Base-by-base conservation (phyloP, 306 rosid genomes). In the Psophocarpus tetragonolobus region DNA sequence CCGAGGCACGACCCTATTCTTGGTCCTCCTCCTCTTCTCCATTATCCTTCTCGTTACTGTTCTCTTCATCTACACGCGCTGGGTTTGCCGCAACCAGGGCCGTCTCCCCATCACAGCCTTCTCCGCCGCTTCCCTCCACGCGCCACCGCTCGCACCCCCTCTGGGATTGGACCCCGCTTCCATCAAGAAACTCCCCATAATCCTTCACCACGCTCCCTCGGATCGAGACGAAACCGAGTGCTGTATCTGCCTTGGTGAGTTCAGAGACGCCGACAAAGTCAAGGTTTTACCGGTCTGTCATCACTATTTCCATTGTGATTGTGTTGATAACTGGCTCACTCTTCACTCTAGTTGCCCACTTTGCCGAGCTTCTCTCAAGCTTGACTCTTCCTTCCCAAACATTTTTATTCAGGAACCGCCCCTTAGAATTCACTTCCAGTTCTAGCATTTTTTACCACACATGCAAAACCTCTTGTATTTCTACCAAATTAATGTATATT, bases 321-420 rank as follows among this genome's bases (percentile, higher is more conserved):
- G 98, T 61, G 92, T 95, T 6, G 98, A 92, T 30, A 77, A 23
- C 74, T 95, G 98, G 98, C 86, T 95, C 7, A 51, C 33, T 32
- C 76, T 75, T 21, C 95, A 87, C 20, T 88, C 97, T 15, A 95
- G 86, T 58, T 95, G 98, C 71, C 98, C 98, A 15, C 85, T 95
- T 4, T 95, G 98, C 41, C 87, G 98, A 20, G 83, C 86, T 56
- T 91, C 97, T 50, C 92, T 91, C 21, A 84, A 33, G 30, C 50
- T 72, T 21, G 85, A 80, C 69, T 35, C 88, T 62, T 77, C 73
- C 3, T 83, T 83, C 51, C 87, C 87, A 30, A 54, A 73, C 58
- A 74, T 80, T 83, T 83, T 86, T 71, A 83, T 83, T 80, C 81
- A 83, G 6, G 89, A 86, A 80, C 87, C 87, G 44, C 84, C 89